Evolutionary conservation across 257 asterid genomes (phyloP).

Genomic region (Perilla frutescens): DNA sequence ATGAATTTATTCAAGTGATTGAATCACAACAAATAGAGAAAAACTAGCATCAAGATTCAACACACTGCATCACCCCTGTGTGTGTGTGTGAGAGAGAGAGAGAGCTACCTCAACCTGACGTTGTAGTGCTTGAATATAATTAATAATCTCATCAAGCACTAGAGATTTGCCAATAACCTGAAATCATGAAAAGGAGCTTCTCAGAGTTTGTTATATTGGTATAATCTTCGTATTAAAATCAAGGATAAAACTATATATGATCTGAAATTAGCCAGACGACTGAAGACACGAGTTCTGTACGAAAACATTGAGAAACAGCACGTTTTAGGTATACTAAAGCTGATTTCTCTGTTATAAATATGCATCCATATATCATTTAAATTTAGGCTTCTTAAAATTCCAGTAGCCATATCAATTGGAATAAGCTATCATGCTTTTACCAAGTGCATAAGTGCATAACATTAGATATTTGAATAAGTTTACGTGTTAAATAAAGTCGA

Average conservation of each 20-base stretch:
- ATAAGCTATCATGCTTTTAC: background rate
- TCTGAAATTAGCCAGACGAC: background rate
- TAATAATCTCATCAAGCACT: constrained; percentile 90
- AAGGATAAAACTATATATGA: background rate
- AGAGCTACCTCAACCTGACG: constrained; percentile 78
- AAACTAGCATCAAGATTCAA: background rate
- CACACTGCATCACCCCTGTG: background rate
- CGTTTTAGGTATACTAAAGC: no score
- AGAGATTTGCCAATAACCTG: constrained; percentile 89
- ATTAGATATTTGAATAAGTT: background rate
- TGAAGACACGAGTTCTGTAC: background rate
- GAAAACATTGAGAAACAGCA: background rate
- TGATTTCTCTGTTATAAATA: background rate
- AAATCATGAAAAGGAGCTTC: constrained; percentile 28
- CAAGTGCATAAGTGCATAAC: background rate
- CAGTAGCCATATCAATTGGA: background rate
- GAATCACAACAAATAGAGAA: background rate
- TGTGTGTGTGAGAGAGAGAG: background rate
- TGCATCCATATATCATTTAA: background rate
- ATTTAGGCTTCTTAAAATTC: background rate
- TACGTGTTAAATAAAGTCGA: background rate
- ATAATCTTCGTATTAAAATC: background rate
- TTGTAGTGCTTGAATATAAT: constrained; percentile 83
- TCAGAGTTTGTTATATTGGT: background rate
- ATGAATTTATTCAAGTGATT: constrained; percentile 26